Evolutionary conservation across 139 green algal species (phyloP).

Genomic region (Micromonas pusilla): DNA sequence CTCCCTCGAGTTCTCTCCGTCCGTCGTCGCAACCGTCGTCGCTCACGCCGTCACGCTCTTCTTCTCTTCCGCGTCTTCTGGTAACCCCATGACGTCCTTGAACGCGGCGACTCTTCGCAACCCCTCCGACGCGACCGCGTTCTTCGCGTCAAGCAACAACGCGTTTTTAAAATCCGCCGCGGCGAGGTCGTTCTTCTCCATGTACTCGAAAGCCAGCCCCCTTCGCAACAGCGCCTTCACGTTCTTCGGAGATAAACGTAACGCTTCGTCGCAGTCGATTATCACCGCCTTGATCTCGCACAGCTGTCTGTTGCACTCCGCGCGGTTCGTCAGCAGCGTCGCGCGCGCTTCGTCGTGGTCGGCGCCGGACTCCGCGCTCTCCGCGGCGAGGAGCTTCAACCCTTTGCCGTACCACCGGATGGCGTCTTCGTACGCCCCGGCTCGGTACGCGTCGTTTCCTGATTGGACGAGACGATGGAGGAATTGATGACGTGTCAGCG

Average conservation of each 20-base stretch:
- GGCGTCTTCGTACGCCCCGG: background rate
- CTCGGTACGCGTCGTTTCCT: background rate
- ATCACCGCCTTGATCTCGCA: background rate
- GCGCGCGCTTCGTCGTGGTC: background rate
- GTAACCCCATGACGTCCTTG: background rate
- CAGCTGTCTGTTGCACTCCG: background rate
- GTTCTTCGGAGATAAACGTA: background rate
- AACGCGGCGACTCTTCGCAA: background rate
- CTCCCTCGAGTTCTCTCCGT: background rate
- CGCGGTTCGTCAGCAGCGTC: slow-evolving; percentile 2
- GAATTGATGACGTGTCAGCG: too few species aligned
- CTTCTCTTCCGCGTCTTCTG: background rate
- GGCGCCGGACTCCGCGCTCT: background rate
- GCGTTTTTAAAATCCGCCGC: background rate
- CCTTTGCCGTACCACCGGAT: background rate
- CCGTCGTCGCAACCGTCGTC: background rate
- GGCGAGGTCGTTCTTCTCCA: background rate
- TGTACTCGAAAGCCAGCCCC: background rate
- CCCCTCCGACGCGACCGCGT: background rate
- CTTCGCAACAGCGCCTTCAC: background rate
- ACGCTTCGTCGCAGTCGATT: background rate
- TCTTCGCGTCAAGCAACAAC: background rate
- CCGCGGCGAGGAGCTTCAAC: background rate
- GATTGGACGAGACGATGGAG: too few species aligned
- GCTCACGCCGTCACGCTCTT: background rate